A percentile compares a stretch with the other conserved stretches of the same genome.
Conservation (phyloP, 371 early-diverging fungal genomes). For the Rozella allomycis region DNA sequence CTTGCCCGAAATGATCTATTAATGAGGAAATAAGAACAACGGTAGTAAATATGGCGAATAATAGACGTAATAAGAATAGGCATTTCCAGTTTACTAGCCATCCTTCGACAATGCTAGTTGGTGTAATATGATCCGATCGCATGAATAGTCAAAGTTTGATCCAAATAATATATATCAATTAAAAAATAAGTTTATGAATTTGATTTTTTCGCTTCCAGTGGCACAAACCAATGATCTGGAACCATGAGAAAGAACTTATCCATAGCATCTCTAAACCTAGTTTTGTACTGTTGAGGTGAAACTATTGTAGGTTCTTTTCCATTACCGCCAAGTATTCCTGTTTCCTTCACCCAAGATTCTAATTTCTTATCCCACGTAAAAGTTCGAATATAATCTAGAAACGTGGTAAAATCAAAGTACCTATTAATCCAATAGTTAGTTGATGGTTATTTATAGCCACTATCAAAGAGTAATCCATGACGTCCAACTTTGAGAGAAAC, state of each 20-base stretch:
- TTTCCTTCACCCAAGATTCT: slow-evolving; percentile 84
- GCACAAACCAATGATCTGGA: slow-evolving; percentile 16
- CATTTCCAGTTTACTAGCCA: too few species aligned
- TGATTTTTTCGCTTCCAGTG: not conserved
- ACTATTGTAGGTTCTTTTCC: slow-evolving; percentile 79
- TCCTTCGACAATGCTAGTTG: too few species aligned
- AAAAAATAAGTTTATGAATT: not conserved
- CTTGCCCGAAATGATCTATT: too few species aligned
- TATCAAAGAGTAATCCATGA: slow-evolving; percentile 86
- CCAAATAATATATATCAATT: too few species aligned
- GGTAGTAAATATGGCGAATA: too few species aligned
- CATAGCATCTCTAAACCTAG: slow-evolving; percentile 78
- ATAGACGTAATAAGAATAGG: too few species aligned
- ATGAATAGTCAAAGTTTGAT: too few species aligned
- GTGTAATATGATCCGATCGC: too few species aligned
- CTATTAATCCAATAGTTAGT: slow-evolving; percentile 75
- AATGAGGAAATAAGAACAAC: too few species aligned
- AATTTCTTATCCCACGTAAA: slow-evolving; percentile 91
- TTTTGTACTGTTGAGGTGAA: slow-evolving; percentile 73
- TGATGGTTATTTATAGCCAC: slow-evolving; percentile 73
- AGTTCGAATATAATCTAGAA: slow-evolving; percentile 68
- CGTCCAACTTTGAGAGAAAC: slow-evolving; percentile 59
- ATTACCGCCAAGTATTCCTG: slow-evolving; percentile 57
- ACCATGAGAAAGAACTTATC: slow-evolving; percentile 56
- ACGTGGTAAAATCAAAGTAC: slow-evolving; percentile 14